Evolutionary conservation across 257 asterid genomes (phyloP).

Genomic region (Prunella vulgaris): DNA sequence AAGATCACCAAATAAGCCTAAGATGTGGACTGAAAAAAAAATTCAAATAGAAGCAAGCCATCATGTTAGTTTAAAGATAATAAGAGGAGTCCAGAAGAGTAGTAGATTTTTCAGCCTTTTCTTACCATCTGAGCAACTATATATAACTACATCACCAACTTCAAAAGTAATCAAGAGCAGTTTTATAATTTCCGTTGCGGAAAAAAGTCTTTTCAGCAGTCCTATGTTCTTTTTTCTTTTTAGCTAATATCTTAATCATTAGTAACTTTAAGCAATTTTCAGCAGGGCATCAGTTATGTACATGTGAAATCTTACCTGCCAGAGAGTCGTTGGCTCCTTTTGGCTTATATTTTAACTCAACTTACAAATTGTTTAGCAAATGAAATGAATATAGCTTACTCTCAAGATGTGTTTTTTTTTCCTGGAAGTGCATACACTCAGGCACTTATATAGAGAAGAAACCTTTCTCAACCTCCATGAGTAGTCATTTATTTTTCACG

Average conservation of each 20-base stretch:
- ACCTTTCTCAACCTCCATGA: neutral
- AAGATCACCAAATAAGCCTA: slow-evolving; percentile 68
- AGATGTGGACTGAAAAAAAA: slow-evolving; percentile 73
- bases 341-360: neutral
- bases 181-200: neutral
- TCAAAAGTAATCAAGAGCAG: neutral
- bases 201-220: neutral
- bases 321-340: neutral
- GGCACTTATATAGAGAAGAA: neutral
- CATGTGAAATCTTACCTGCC: neutral
- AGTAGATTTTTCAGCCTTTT: neutral
- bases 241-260: neutral
- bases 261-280: neutral
- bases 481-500: neutral
- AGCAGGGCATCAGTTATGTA: neutral
- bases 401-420: neutral
- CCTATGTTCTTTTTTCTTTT: neutral
- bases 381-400: neutral
- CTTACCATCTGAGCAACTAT: no score
- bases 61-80: slow-evolving; percentile 3
- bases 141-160: neutral
- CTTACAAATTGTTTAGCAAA: neutral
- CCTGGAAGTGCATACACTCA: neutral
- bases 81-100: neutral
- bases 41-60: neutral